Conservation (phyloP, 1,284 basidiomycete genomes). For the Cryptococcus neoformans region DNA sequence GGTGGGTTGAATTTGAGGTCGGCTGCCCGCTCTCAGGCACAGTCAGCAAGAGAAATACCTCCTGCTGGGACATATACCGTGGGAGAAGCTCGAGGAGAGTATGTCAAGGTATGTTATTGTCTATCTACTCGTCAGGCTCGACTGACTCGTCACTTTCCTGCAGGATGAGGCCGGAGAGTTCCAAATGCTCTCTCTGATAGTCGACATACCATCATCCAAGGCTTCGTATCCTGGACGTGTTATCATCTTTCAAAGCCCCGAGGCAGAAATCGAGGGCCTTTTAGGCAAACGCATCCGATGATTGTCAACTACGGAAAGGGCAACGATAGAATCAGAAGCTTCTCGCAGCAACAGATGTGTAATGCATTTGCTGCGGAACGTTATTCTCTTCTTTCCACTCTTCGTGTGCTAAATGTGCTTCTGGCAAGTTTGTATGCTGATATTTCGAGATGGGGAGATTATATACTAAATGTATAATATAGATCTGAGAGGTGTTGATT, state of each 20-base stretch:
- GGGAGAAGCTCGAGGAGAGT: constrained; percentile 47
- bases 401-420: not conserved
- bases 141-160: constrained; percentile 8
- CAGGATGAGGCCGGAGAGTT: constrained; percentile 42
- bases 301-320: not conserved
- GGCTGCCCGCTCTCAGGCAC: not conserved
- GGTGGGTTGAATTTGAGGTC: constrained; percentile 10
- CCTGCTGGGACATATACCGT: constrained; percentile 48
- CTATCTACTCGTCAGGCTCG: not conserved
- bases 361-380: constrained; percentile 7
- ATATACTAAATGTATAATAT: too few species aligned
- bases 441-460: too few species aligned
- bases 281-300: constrained; percentile 20
- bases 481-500: too few species aligned
- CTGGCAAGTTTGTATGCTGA: not conserved
- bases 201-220: constrained; percentile 40
- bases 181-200: constrained; percentile 41
- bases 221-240: constrained; percentile 41
- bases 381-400: not conserved
- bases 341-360: too few species aligned
- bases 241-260: constrained; percentile 42
- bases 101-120: constrained; percentile 40
- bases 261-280: constrained; percentile 43
- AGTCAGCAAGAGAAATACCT: constrained; percentile 18
- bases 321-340: not conserved